phyloP scores from a whole-genome alignment of 2,329 filamentous ascomycete species.

The Cephalotrichum gorgonifer region DNA sequence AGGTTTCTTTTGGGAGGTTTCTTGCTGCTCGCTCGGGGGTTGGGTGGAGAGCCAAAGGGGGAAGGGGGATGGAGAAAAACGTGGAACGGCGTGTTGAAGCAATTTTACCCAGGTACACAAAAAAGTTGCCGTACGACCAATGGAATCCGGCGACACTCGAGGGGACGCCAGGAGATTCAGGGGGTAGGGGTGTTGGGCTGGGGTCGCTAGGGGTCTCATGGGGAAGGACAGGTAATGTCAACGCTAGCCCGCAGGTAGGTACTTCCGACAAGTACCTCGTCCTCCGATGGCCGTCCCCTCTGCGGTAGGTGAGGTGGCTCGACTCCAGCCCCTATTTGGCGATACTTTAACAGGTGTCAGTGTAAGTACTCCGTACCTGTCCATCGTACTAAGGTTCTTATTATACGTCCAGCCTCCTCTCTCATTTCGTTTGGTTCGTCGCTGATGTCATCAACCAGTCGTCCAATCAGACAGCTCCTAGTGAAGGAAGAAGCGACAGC shows the following conservation, averaged over 20 bases:
- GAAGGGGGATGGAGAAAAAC: constrained; percentile 11
- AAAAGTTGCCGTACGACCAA: constrained; percentile 23
- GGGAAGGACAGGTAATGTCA: neutral
- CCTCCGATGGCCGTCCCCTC: neutral
- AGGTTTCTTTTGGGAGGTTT: neutral
- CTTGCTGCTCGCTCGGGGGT: neutral
- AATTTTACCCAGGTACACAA: constrained; percentile 21
- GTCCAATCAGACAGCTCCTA: too few species aligned
- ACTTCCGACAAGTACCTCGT: neutral
- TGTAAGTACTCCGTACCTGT: too few species aligned
- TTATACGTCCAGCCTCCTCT: too few species aligned
- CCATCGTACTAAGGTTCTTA: neutral
- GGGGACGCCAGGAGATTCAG: constrained; percentile 12
- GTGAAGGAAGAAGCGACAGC: too few species aligned
- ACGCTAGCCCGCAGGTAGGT: neutral
- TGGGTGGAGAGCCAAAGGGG: constrained; percentile 4
- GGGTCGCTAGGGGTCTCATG: constrained; percentile 7
- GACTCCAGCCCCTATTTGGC: neutral
- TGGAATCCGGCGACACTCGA: constrained; percentile 6
- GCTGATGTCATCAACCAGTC: too few species aligned
- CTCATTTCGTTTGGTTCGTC: too few species aligned
- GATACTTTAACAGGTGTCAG: neutral
- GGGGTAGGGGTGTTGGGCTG: constrained; percentile 7
- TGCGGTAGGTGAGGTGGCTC: too few species aligned
- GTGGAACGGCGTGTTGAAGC: constrained; percentile 16